Percentiles rank a stretch among this genome's conserved stretches.
phyloP scores from a whole-genome alignment of 78 protist species.

The Chrysochromulina tobinii region DNA sequence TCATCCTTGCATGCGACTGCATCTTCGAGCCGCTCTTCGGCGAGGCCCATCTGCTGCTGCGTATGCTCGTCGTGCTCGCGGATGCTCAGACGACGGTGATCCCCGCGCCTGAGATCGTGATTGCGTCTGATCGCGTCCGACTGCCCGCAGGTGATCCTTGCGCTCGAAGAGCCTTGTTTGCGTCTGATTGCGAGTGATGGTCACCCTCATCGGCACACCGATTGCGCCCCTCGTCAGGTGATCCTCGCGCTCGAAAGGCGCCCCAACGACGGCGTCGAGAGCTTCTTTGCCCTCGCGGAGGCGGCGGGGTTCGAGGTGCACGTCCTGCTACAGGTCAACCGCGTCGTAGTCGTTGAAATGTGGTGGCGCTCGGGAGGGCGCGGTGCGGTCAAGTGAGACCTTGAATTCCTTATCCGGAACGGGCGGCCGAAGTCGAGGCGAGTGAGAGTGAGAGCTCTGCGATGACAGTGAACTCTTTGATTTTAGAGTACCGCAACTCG shows the following conservation, averaged over 20 bases:
- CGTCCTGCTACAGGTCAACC: background rate
- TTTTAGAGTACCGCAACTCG: no score
- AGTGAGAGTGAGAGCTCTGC: no score
- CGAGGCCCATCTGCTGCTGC: background rate
- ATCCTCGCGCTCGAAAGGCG: background rate
- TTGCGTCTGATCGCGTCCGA: no score
- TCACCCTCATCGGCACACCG: no score
- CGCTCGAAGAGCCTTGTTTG: no score
- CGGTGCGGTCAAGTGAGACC: no score
- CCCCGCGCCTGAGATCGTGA: no score
- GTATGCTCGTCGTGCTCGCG: background rate
- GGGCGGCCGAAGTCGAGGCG: no score
- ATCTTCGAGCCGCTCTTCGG: background rate
- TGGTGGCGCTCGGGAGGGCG: background rate
- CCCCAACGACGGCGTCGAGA: background rate
- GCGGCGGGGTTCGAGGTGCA: background rate
- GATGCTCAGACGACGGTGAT: background rate
- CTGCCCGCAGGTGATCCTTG: no score
- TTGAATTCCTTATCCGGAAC: no score
- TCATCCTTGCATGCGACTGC: slow-evolving; percentile 21
- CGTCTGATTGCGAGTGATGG: no score
- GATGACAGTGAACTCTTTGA: no score
- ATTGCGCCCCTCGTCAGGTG: background rate
- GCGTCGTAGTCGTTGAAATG: background rate
- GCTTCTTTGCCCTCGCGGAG: background rate